Percentiles rank a stretch among this genome's conserved stretches.
phyloP scores from a whole-genome alignment of 352 stramenopile species.

The Phytophthora quininea region DNA sequence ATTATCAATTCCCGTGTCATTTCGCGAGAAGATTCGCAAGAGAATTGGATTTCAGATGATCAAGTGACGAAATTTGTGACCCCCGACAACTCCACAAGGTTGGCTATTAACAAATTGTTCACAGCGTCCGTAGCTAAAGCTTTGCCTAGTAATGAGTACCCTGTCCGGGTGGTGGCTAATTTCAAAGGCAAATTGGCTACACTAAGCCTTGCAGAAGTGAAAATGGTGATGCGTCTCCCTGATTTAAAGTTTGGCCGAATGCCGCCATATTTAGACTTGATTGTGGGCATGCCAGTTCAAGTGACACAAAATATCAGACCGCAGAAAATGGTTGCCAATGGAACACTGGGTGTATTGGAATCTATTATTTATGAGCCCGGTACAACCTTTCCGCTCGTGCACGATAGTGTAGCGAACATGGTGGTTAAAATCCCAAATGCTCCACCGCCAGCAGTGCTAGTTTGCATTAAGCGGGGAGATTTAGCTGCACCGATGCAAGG shows the following conservation, averaged over 20 bases:
- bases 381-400: slow-evolving; percentile 5
- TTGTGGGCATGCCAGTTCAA: slow-evolving; percentile 10
- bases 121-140: background rate
- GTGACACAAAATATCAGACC: slow-evolving; percentile 4
- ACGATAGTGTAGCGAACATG: slow-evolving; percentile 6
- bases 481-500: background rate
- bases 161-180: slow-evolving; percentile 5
- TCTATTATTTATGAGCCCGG: slow-evolving; percentile 2
- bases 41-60: background rate
- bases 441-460: background rate
- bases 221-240: background rate
- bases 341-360: slow-evolving; percentile 4
- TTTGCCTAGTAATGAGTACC: background rate
- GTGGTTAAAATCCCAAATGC: slow-evolving; percentile 1
- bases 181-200: slow-evolving; percentile 3
- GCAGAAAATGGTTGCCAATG: slow-evolving; percentile 20
- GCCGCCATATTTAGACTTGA: slow-evolving; percentile 1
- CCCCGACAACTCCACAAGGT: background rate
- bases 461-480: background rate
- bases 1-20: slow-evolving; percentile 7
- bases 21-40: background rate
- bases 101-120: slow-evolving; percentile 7
- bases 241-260: slow-evolving; percentile 10
- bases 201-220: background rate
- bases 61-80: background rate